Conservation (phyloP, 306 rosid genomes). For the Cucurbita moschata region DNA sequence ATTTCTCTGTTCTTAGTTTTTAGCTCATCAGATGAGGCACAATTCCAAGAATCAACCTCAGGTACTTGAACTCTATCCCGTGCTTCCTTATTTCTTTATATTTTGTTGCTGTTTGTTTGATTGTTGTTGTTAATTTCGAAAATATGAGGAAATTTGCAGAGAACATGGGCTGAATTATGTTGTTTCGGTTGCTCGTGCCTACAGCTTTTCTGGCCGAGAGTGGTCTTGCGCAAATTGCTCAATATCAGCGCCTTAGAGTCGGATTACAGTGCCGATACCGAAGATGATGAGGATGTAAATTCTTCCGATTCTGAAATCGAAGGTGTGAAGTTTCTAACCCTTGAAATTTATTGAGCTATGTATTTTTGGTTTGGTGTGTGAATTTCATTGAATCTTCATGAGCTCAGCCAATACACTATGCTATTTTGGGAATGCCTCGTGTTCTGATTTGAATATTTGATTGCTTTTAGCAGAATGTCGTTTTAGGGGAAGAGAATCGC, state of each 20-base stretch:
- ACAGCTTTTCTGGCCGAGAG: conserved; percentile 68
- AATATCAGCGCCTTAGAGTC: conserved; percentile 41
- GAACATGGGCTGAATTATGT: conserved; percentile 51
- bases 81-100: conserved; percentile 3
- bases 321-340: conserved; percentile 21
- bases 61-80: conserved; percentile 21
- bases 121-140: conserved; percentile 21
- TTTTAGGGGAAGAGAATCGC: conserved; percentile 16
- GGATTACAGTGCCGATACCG: conserved; percentile 59
- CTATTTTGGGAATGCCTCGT: neutral
- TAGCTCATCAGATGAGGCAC: conserved; percentile 31
- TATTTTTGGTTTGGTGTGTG: neutral
- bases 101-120: neutral
- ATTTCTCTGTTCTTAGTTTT: neutral
- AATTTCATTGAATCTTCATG: neutral
- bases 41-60: conserved; percentile 28
- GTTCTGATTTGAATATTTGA: neutral
- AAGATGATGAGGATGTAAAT: conserved; percentile 27
- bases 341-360: neutral
- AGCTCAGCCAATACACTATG: neutral
- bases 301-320: conserved; percentile 39
- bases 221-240: conserved; percentile 73
- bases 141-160: conserved; percentile 56
- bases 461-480: conserved; percentile 14
- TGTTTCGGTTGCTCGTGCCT: conserved; percentile 38